A percentile compares a stretch with the other conserved stretches of the same genome.
These are phyloP conservation scores for Mortierella alpina DNA, from an alignment of 192 early-diverging fungal genomes.

Conservation along the genomic window DNA sequence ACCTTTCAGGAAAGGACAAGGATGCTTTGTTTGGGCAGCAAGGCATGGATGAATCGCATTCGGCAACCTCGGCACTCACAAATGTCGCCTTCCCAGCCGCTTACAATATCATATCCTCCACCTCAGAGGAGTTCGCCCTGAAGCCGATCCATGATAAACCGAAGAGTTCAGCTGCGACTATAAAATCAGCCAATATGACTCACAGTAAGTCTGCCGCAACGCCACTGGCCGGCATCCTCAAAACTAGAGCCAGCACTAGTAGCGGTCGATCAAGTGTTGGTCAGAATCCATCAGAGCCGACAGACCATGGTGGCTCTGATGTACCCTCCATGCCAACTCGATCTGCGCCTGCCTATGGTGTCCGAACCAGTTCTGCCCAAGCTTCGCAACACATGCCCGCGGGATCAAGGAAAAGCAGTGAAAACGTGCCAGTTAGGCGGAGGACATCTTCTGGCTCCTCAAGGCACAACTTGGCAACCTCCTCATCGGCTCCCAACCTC, in stretches of 20 bases:
- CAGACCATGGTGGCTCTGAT: background rate
- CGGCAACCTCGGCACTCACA: too few species aligned
- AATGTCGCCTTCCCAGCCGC: background rate
- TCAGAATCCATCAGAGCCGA: slow-evolving; percentile 30
- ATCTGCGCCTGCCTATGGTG: slow-evolving; percentile 15
- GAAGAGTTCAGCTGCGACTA: background rate
- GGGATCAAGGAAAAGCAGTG: slow-evolving; percentile 12
- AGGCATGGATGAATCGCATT: too few species aligned
- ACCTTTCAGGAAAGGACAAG: slow-evolving; percentile 10
- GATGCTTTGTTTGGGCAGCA: too few species aligned
- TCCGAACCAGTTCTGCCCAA: slow-evolving; percentile 36
- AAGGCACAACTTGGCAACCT: background rate
- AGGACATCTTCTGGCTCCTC: slow-evolving; percentile 5
- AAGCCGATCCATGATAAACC: background rate
- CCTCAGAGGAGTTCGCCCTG: background rate
- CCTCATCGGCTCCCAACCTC: background rate
- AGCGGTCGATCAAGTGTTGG: slow-evolving; percentile 24
- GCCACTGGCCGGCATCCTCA: slow-evolving; percentile 35
- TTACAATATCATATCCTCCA: too few species aligned
- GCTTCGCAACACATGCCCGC: background rate
- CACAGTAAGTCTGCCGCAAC: background rate
- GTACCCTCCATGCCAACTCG: background rate
- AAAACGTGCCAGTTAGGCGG: slow-evolving; percentile 11
- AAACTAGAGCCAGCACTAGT: slow-evolving; percentile 28
- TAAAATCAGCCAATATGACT: background rate